Evolutionary conservation across 169 alveolate genomes (phyloP), one percentile per base, ranked within the genome.

Genomic region (Plasmodium yoelii): DNA sequence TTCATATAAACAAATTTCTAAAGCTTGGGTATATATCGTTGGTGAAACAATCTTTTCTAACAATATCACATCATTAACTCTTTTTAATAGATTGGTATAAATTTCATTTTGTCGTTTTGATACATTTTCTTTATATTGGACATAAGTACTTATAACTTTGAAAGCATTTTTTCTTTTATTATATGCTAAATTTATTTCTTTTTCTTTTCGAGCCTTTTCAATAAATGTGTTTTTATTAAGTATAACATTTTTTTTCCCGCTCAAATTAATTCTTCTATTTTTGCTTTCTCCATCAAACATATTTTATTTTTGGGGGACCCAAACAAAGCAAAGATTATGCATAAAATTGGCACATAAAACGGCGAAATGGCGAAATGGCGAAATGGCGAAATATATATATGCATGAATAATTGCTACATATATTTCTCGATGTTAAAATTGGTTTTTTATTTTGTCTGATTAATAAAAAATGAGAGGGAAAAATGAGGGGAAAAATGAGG

Each of bases 221-320:
- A 80, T 80, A 70, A 80, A 80, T 2, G 71, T 67, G 49, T 80
- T 70, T 49, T 67, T 64, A 47, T 80, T 67, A 22, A 80, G 73
- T 24, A 80, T 80, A 10, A 80, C 90, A 28, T 67, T 60, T 39
- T 80, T 80, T 71, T 80, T 80, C 53, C 90, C 90, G 19, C 90
- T 80, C 67, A 80, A 64, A 39, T 80, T 80, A 26, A 80, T 67
- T 24, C 60, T 80, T 70, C 90, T 64, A 64, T 39, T 80, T 67
- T 49, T 80, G 46, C 90, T 80, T 51, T 67, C 90, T 67, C 82
- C 90, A 80, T 67, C 57, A 67, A 80, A 80, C 90, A 80, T 77
- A 56, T 63, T 77, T 56, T 64, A 59, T 51, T 51, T 34, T 34
- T n/a, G n/a, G 0, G 42, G 42, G 42, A 3, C 42, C 7, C 42